A percentile compares a stretch with the other conserved stretches of the same genome.
Conservation (phyloP, 1,284 basidiomycete species). For the Cerrena zonata region DNA sequence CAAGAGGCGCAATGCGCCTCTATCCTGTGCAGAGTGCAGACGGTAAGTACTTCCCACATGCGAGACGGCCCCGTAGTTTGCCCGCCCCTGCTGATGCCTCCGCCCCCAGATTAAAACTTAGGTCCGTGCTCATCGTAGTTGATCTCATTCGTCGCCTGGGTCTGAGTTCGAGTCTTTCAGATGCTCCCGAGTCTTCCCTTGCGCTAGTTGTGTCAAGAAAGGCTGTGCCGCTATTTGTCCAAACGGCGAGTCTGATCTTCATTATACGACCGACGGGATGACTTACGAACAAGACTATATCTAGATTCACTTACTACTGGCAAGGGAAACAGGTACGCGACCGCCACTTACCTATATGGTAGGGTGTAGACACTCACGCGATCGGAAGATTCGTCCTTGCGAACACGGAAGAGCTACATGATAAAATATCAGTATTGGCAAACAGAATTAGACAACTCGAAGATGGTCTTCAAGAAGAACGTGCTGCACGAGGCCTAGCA, state of each 20-base stretch:
- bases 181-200: conserved; percentile 60
- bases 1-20: conserved; percentile 44
- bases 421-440: conserved; percentile 56
- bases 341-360: not conserved
- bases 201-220: conserved; percentile 64
- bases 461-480: conserved; percentile 52
- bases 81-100: conserved; percentile 17
- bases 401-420: conserved; percentile 62
- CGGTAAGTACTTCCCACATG: conserved; percentile 33
- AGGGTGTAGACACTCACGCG: not conserved
- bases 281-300: no score
- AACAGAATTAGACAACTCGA: conserved; percentile 58
- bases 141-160: not conserved
- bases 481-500: conserved; percentile 38
- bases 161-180: conserved; percentile 26
- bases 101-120: conserved; percentile 50
- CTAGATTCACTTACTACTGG: conserved; percentile 65
- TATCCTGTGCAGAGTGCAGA: conserved; percentile 60
- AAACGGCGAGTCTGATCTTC: conserved; percentile 37
- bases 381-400: conserved; percentile 54
- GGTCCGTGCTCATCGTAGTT: conserved; percentile 35
- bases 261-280: no score
- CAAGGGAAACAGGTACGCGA: conserved; percentile 55
- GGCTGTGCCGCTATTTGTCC: conserved; percentile 40
- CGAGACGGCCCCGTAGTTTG: conserved; percentile 6